Base-by-base conservation (phyloP, 2,329 filamentous ascomycete species). In the Microsporum audouinii region DNA sequence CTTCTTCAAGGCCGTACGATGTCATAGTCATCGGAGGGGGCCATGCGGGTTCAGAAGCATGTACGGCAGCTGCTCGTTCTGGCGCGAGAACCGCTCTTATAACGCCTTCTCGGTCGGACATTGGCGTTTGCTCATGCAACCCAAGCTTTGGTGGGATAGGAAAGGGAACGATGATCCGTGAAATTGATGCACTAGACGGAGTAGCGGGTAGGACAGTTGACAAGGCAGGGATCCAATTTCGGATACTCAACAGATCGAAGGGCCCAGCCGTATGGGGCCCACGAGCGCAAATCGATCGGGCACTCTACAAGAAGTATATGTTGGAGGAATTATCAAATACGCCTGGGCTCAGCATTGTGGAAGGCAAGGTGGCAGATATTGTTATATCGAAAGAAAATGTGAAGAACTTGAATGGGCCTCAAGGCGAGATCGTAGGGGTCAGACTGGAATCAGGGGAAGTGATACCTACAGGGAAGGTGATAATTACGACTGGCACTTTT, bases 91-190 rank as follows among this genome's bases (percentile, higher is more conserved):
- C 94, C 47, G 92, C 88, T 1, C 82, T 99, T 66, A 81, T 99
- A 57, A 99, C 94, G 1, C 94, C 92, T 1, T 90, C 88, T 63
- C 75, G 89, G 62, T 86, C 91, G 62, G 96, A 96, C 68, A 85
- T 97, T 23, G 92, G 92, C 60, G 89, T 94, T 34, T 97, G 92
- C 77, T 96, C 91, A 39, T 97, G 92, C 77, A 97, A 97, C 72
- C 92, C 92, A 1, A 95, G 90, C 65, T 95, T 99, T 71, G 94
- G 94, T 43, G 94, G 94, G n/a, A 97, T 99, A 67, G 94, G 94
- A 51, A 99, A 99, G 73, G 94, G 94, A 14, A 97, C 89, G 7
- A 96, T 99, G 79, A 79, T 99, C 58, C 86, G 92, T 47, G 94
- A 99, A 75, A 87, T 99, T 36, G 94, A 99, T 77, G 94, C 94